These are phyloP conservation scores for Carex pumila DNA, from an alignment of 176 grass and related monocot species.

Conservation along the genomic window DNA sequence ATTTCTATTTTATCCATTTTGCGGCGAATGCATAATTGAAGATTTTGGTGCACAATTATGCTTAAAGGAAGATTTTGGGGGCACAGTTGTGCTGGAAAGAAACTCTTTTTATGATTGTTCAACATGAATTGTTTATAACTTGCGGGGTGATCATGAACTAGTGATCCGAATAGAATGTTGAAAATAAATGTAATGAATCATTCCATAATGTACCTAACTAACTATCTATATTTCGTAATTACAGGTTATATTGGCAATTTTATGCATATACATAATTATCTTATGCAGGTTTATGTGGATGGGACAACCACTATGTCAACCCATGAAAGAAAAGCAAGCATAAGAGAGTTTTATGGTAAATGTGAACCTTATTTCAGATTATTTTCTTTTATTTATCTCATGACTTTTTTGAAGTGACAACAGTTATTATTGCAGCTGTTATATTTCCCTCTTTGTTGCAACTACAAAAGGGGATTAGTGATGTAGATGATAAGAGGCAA, in stretches of 20 bases:
- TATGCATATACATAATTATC: not conserved
- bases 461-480: slow-evolving; percentile 69
- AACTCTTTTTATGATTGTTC: not conserved
- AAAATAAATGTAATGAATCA: not conserved
- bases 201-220: not conserved
- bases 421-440: slow-evolving; percentile 34
- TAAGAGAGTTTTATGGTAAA: slow-evolving; percentile 90
- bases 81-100: not conserved
- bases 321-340: slow-evolving; percentile 93
- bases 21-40: not conserved
- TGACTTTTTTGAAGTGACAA: not conserved
- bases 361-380: not conserved
- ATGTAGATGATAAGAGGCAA: slow-evolving; percentile 69
- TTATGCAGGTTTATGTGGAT: slow-evolving; percentile 73
- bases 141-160: not conserved
- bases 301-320: slow-evolving; percentile 90
- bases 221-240: not conserved
- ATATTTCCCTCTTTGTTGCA: slow-evolving; percentile 93
- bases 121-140: not conserved
- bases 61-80: not conserved
- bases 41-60: not conserved
- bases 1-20: not conserved
- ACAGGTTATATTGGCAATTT: not conserved
- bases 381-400: not conserved
- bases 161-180: not conserved